phyloP scores from a whole-genome alignment of 176 grass and related monocot species.

The Tuctoria greenei region DNA sequence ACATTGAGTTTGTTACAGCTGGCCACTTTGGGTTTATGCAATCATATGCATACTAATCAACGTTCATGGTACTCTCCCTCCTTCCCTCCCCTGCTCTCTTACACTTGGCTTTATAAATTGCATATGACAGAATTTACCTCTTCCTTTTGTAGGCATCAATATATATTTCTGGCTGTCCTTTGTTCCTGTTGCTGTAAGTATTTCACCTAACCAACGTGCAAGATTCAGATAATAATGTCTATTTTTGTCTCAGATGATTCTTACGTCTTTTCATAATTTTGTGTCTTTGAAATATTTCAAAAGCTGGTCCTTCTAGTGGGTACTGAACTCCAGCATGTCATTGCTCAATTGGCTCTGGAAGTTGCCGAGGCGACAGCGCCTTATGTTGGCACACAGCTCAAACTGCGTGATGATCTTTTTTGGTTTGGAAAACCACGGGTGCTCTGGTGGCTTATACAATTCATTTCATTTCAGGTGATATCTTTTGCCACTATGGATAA shows the following conservation, averaged over 20 bases:
- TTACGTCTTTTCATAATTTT: slow-evolving; percentile 23
- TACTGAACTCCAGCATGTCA: slow-evolving; percentile 80
- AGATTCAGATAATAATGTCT: background rate
- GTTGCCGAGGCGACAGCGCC: slow-evolving; percentile 68
- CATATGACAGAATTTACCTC: background rate
- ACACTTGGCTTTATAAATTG: background rate
- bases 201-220: background rate
- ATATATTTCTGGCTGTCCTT: slow-evolving; percentile 99
- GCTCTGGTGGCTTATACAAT: slow-evolving; percentile 94
- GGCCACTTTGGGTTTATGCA: slow-evolving; percentile 87
- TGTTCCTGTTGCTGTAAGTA: slow-evolving; percentile 75
- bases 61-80: slow-evolving; percentile 61
- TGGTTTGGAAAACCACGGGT: slow-evolving; percentile 94
- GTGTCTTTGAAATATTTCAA: background rate
- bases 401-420: slow-evolving; percentile 90
- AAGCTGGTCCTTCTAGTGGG: slow-evolving; percentile 88
- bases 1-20: slow-evolving; percentile 54
- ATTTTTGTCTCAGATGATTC: slow-evolving; percentile 4
- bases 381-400: slow-evolving; percentile 75
- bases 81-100: background rate
- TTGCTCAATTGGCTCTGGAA: slow-evolving; percentile 80
- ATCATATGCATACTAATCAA: slow-evolving; percentile 91
- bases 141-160: slow-evolving; percentile 73
- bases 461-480: slow-evolving; percentile 97
- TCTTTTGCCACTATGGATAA: slow-evolving; percentile 18